phyloP scores from a whole-genome alignment of 805 yeast genomes.

The Spathaspora sp. region DNA sequence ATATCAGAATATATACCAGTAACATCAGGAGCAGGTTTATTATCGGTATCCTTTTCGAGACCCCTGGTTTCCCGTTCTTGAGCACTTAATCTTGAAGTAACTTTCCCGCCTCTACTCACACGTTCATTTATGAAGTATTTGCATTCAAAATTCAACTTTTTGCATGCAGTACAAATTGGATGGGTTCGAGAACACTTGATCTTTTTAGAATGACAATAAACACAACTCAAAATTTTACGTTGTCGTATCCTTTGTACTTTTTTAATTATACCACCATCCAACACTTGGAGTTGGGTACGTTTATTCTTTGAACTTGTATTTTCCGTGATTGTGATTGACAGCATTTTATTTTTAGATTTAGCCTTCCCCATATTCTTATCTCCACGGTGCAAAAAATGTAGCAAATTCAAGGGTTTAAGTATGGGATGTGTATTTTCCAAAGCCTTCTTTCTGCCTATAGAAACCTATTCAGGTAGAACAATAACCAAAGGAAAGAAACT shows the following conservation, averaged over 20 bases:
- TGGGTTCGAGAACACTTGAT: conserved; percentile 58
- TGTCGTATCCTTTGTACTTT: conserved; percentile 62
- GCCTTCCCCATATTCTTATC: neutral
- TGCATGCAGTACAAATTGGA: conserved; percentile 56
- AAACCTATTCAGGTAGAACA: too few species aligned
- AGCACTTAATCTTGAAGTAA: conserved; percentile 9
- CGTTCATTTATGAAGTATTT: conserved; percentile 57
- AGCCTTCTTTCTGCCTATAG: neutral
- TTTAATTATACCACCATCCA: conserved; percentile 52
- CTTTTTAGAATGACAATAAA: conserved; percentile 58
- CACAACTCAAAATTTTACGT: conserved; percentile 53
- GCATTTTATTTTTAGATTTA: neutral
- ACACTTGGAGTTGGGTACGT: conserved; percentile 5
- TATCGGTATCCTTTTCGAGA: neutral
- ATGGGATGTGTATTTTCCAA: neutral
- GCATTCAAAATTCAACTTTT: conserved; percentile 44
- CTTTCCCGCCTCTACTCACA: conserved; percentile 43
- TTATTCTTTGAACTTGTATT: neutral
- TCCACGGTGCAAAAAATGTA: too few species aligned
- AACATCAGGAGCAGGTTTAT: neutral
- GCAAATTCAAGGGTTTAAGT: neutral
- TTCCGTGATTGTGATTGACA: neutral
- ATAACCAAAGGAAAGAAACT: too few species aligned
- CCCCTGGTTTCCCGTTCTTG: conserved; percentile 7
- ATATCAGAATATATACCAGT: neutral